These are phyloP conservation scores for Solanum arcanum DNA, from an alignment of 257 asterid species.

Conservation along the genomic window DNA sequence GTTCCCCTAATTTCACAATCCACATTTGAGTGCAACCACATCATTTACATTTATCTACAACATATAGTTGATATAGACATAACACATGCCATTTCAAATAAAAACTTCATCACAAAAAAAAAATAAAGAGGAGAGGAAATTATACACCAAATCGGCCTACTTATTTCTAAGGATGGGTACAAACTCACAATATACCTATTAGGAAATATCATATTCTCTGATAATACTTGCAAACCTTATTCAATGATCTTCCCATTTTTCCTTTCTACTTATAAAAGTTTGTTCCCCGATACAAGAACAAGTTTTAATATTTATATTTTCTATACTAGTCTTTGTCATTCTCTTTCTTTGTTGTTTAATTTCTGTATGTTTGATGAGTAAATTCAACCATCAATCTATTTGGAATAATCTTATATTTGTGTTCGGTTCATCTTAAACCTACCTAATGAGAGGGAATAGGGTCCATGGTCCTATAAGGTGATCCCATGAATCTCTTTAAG, in stretches of 20 bases:
- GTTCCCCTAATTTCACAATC: background rate
- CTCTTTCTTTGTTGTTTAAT: background rate
- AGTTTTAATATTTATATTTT: background rate
- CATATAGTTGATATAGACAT: background rate
- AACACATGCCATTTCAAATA: background rate
- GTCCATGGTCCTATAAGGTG: background rate
- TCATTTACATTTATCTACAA: background rate
- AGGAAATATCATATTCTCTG: background rate
- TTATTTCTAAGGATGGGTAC: background rate
- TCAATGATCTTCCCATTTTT: background rate
- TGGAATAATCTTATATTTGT: too few relatives aligned
- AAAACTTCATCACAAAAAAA: background rate
- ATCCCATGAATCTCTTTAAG: background rate
- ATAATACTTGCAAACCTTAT: background rate
- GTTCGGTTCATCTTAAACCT: background rate
- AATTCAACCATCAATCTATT: too few relatives aligned
- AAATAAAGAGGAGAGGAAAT: too few relatives aligned
- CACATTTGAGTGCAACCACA: background rate
- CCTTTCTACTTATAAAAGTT: background rate
- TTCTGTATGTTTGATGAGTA: background rate
- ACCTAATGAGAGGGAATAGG: background rate
- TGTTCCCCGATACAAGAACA: background rate
- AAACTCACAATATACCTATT: background rate
- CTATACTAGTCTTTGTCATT: background rate
- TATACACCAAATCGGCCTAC: background rate